phyloP scores from a whole-genome alignment of 352 stramenopile genomes.

The Stramenopiles sp. region DNA sequence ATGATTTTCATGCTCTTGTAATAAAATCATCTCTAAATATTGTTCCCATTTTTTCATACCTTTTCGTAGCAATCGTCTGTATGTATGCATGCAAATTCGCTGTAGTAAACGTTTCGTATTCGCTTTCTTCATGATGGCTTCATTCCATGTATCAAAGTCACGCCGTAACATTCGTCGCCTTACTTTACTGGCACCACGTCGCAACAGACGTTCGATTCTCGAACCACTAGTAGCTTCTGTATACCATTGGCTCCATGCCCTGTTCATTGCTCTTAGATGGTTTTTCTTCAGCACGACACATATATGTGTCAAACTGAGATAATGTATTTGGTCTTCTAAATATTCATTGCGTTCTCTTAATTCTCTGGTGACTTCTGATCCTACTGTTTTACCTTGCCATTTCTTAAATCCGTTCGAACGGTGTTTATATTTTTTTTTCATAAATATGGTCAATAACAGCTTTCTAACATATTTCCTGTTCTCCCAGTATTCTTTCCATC shows the following conservation, averaged over 20 bases:
- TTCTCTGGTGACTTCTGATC: neutral
- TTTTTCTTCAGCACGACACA: neutral
- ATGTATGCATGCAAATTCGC: neutral
- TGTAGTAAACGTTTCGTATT: neutral
- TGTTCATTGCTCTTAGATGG: neutral
- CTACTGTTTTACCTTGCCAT: neutral
- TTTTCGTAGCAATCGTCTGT: neutral
- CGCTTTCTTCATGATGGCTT: neutral
- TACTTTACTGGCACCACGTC: neutral
- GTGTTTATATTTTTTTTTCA: neutral
- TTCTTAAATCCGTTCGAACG: neutral
- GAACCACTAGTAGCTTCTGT: neutral
- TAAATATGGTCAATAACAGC: neutral
- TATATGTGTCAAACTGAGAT: neutral
- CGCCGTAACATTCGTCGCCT: neutral
- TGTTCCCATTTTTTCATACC: neutral
- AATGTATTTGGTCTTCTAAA: slow-evolving; percentile 1
- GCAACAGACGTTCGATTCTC: neutral
- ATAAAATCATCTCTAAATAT: neutral
- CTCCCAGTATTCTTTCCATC: neutral
- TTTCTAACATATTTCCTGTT: neutral
- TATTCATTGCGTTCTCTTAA: neutral
- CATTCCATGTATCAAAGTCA: neutral
- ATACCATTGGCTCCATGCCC: neutral
- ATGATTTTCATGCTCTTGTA: neutral